phyloP scores from a whole-genome alignment of 1,139 yeast genomes.

The Blastobotrys raffinosifermentans region DNA sequence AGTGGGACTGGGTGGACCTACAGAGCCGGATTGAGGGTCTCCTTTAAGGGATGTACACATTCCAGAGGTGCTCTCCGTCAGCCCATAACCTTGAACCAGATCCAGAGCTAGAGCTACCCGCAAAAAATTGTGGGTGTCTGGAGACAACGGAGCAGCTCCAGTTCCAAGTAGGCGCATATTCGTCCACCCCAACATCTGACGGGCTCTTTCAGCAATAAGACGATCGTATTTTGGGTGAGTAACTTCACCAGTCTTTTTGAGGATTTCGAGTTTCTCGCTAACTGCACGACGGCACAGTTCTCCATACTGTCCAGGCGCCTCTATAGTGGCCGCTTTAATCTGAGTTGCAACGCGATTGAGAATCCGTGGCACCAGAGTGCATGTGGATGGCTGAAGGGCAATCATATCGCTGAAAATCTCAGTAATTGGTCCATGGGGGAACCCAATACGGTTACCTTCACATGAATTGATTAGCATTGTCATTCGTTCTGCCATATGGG shows the following conservation, averaged over 20 bases:
- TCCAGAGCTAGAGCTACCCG: constrained; percentile 70
- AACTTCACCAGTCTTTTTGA: constrained; percentile 61
- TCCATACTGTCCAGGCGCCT: constrained; percentile 1
- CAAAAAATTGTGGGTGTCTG: constrained; percentile 81
- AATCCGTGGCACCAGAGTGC: constrained; percentile 39
- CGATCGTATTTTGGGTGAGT: constrained; percentile 65
- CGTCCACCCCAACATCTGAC: constrained; percentile 89
- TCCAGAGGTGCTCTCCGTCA: constrained; percentile 94
- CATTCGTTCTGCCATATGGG: constrained; percentile 89
- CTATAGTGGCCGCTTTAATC: not conserved
- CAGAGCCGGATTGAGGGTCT: constrained; percentile 63
- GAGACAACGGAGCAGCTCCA: constrained; percentile 94
- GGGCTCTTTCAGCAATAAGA: constrained; percentile 77
- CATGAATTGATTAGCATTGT: constrained; percentile 86
- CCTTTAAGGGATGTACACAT: constrained; percentile 63
- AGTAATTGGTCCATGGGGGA: constrained; percentile 68
- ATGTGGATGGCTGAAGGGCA: constrained; percentile 71
- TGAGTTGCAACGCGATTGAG: constrained; percentile 1
- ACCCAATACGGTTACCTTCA: constrained; percentile 85
- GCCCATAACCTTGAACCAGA: constrained; percentile 91
- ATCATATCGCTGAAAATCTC: constrained; percentile 69
- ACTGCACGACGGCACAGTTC: constrained; percentile 31
- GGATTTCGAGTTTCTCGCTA: constrained; percentile 56
- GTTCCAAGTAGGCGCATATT: constrained; percentile 63
- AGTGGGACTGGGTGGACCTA: constrained; percentile 79